Base-by-base conservation (phyloP, 352 stramenopile species). In the Thalassiosira ordinaria region DNA sequence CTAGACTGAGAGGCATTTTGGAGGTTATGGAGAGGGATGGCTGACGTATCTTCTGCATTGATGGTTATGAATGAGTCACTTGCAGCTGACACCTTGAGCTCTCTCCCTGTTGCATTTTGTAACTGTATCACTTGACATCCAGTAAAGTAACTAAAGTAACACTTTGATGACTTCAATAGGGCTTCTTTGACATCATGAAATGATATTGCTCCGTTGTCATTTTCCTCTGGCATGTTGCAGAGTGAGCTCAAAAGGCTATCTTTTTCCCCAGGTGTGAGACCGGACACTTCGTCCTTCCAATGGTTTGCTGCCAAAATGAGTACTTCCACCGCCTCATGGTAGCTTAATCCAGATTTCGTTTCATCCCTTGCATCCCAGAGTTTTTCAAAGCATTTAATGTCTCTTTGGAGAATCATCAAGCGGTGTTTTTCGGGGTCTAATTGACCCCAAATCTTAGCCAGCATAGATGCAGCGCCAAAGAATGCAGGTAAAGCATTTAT, bases 141-240 rank as follows among this genome's bases (percentile, higher is more conserved):
- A 51, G 66, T 65, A 53, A 73, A 82, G 51, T 81, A 86, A 39
- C 60, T n/a, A n/a, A n/a, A n/a, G n/a, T n/a, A n/a, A n/a, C n/a
- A 72, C 24, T 71, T 74, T 39, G 65, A 31, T 1, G 72, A 44
- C 18, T 62, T 29, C 22, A 44, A 63, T 59, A 86, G 31, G 11
- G 41, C 62, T 16, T 13, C 11, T 44, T 57, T 18, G 4, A 80
- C 26, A 20, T 49, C 33, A n/a, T 61, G 5, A 57, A 82, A 81
- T 11, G 66, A 44, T 46, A 86, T 73, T 31, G 61, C 26, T 39
- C 56, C 71, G 46, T 65, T 16, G 11, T 29, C 53, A 33, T 82
- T 37, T 51, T 6, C 51, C 0, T 55, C 57, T 27, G n/a, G 26
- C 35, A 60, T 37, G 27, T 78, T 35, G 0, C 59, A 26, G 26